Conservation (phyloP, 495 filamentous ascomycete genomes). For the Talaromyces stipitatus region DNA sequence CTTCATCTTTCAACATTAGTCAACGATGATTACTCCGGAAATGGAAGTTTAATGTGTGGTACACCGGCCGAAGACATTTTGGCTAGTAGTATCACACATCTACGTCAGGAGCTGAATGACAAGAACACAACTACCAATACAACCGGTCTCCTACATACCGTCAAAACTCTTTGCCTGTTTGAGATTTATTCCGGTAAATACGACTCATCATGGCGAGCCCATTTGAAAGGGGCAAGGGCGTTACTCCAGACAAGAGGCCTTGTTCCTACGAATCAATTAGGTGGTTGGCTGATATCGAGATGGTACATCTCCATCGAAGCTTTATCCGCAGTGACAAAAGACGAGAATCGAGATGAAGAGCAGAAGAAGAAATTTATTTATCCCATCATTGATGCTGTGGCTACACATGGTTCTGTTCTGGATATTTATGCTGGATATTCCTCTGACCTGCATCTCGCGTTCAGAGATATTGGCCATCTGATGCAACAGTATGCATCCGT, state of each 20-base stretch:
- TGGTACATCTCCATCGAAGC: slow-evolving; percentile 13
- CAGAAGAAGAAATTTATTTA: background rate
- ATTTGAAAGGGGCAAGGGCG: slow-evolving; percentile 12
- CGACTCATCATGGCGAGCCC: slow-evolving; percentile 10
- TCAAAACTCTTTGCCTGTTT: slow-evolving; percentile 12
- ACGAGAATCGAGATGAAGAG: background rate
- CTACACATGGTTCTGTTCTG: background rate
- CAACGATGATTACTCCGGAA: background rate
- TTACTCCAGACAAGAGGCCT: slow-evolving; percentile 2
- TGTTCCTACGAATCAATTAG: background rate
- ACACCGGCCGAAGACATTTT: slow-evolving; percentile 5
- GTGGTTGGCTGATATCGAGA: slow-evolving; percentile 12
- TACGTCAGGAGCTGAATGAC: slow-evolving; percentile 9
- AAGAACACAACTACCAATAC: background rate
- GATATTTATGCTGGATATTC: slow-evolving; percentile 14
- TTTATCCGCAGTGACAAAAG: slow-evolving; percentile 9
- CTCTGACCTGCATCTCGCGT: slow-evolving; percentile 8
- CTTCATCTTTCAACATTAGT: slow-evolving; percentile 11
- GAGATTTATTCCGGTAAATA: slow-evolving; percentile 13
- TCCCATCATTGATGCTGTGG: background rate
- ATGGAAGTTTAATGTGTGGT: slow-evolving; percentile 4
- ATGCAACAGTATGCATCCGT: background rate
- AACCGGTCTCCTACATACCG: slow-evolving; percentile 11
- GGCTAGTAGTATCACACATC: slow-evolving; percentile 5
- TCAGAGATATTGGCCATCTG: slow-evolving; percentile 8